Base-by-base conservation (phyloP, 495 filamentous ascomycete species). In the Parmelia sp. region DNA sequence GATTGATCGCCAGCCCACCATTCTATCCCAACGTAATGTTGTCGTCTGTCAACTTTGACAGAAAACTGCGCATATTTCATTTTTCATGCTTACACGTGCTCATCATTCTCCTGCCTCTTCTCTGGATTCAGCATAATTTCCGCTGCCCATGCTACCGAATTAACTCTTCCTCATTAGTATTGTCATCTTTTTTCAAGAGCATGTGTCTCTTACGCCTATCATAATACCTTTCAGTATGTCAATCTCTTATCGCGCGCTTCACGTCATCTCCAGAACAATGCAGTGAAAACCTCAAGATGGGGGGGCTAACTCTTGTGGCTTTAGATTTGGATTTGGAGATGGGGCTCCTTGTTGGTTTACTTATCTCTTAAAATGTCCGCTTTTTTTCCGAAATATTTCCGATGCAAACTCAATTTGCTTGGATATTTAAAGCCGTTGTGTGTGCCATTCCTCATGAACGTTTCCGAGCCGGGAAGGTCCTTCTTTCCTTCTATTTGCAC, bases 121-220 rank as follows among this genome's bases (percentile, higher is more conserved):
- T 35, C 44, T 36, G 44, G 55, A 33, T 67, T 47, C 8, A 63
- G 44, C 37, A 61, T 17, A 9, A 64, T 57, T 23, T 67, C 61
- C 27, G 65, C 61, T 35, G 65, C 61, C 23, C 47, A 49, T 33
- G 61, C 61, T 12, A 67, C 65, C 19, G 49, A 19, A 33, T 60
- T 67, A 3, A 59, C 64, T 47, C 64, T 47, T 33, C 36, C 31
- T 62, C 49, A 8, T 63, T 57, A 25, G 61, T 64, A 23, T 5
- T 25, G 21, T 60, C 31, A 2, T 49, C 42, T 9, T n/a, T 14
- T 39, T 35, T n/a, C 1, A 56, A 53, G 9, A 67, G 44, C 14
- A 25, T 42, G 31, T 27, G 29, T 23, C 40, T 59, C 35, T 61
- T 63, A 1, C 63, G 36, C 36, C 57, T 58, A 44, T 67, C 61